These are phyloP conservation scores for Linaria vulgaris DNA, from an alignment of 257 asterid species.

Conservation along the genomic window DNA sequence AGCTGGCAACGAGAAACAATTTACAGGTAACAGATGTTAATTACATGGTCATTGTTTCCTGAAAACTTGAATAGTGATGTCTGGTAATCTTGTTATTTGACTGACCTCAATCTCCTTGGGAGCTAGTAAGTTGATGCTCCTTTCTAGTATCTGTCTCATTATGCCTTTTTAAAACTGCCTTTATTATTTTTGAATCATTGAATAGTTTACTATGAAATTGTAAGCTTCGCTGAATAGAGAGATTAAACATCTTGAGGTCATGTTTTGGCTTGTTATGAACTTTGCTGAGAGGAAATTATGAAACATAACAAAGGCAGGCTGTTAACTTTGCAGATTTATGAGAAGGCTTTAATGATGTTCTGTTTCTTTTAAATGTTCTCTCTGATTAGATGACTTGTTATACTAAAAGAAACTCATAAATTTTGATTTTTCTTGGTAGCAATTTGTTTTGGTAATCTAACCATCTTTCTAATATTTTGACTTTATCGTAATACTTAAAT, in stretches of 20 bases:
- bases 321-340: conserved; percentile 5
- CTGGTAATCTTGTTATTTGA: not conserved
- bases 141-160: not conserved
- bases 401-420: too few species aligned
- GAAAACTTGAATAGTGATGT: not conserved
- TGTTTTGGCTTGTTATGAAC: not conserved
- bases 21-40: conserved; percentile 63
- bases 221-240: not conserved
- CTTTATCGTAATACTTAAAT: too few species aligned
- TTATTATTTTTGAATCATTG: not conserved
- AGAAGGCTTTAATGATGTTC: too few species aligned
- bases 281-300: not conserved
- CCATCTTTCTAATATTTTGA: too few species aligned
- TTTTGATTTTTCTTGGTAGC: too few species aligned
- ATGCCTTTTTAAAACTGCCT: not conserved
- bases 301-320: not conserved
- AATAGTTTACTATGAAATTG: not conserved
- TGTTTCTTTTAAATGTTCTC: too few species aligned
- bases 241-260: not conserved
- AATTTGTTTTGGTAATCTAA: too few species aligned
- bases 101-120: not conserved
- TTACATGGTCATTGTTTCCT: conserved; percentile 12
- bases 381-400: too few species aligned
- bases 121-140: conserved; percentile 2
- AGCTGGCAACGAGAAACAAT: conserved; percentile 59